These are phyloP conservation scores for Waltergamsia citrina DNA, from an alignment of 2,329 filamentous ascomycete species.

Conservation along the genomic window DNA sequence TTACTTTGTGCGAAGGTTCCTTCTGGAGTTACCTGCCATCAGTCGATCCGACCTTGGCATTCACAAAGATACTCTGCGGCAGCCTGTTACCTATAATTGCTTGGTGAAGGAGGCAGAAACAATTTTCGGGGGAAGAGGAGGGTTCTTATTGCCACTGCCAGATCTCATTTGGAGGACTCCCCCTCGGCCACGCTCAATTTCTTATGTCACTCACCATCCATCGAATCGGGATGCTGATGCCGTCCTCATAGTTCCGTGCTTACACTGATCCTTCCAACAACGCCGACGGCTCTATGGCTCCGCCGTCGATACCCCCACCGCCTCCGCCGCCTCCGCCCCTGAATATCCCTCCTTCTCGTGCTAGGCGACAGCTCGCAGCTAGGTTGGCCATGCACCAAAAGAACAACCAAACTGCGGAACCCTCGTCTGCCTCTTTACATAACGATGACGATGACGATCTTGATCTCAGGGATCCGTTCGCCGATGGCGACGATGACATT, in stretches of 20 bases:
- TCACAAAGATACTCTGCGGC: too few species aligned
- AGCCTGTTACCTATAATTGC: too few species aligned
- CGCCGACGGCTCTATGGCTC: slow-evolving; percentile 36
- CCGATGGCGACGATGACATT: slow-evolving; percentile 42
- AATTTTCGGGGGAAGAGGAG: too few species aligned
- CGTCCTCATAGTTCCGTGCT: slow-evolving; percentile 40
- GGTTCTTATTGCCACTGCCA: too few species aligned
- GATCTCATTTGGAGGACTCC: background rate
- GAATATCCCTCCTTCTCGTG: slow-evolving; percentile 78
- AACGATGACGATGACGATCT: slow-evolving; percentile 31
- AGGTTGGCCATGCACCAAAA: slow-evolving; percentile 70
- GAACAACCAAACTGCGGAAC: slow-evolving; percentile 38
- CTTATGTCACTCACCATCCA: slow-evolving; percentile 3
- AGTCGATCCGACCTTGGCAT: too few species aligned
- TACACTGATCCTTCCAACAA: slow-evolving; percentile 44
- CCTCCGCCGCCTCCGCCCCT: slow-evolving; percentile 67
- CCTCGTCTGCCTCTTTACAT: slow-evolving; percentile 30
- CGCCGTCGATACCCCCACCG: slow-evolving; percentile 49
- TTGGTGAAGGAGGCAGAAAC: too few species aligned
- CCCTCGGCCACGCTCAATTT: too few species aligned
- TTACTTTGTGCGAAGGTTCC: too few species aligned
- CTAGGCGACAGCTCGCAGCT: slow-evolving; percentile 82
- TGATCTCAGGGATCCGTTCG: slow-evolving; percentile 33
- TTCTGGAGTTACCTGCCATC: too few species aligned
- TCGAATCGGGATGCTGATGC: slow-evolving; percentile 3